Base-by-base conservation (phyloP, 148 eudicot genomes). In the Camellia granthamiana region DNA sequence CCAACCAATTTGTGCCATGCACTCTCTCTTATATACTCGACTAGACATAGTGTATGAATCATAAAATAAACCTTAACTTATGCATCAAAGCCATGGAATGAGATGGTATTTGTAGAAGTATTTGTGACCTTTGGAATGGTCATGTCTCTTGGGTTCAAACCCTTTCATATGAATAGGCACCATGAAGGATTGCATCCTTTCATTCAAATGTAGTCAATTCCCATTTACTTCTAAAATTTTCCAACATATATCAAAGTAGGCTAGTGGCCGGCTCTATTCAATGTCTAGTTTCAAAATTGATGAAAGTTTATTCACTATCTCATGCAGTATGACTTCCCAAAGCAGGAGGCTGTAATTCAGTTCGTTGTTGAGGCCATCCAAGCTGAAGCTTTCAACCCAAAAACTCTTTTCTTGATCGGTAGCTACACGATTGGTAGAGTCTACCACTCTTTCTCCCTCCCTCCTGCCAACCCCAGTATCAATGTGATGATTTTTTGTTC, bases 311-410 rank as follows among this genome's bases (percentile, higher is more conserved):
- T 74, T 74, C 60, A 54, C n/a, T 51, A 19, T 79, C 78, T 49
- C 72, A 86, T 88, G 94, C 91, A 95, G 99, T 93, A 90, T 77
- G 92, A 93, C 87, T 95, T 95, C 77, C 99, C 99, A 78, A 92
- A 90, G 86, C 99, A 95, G 83, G 99, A 95, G 68, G 91, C 87
- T 68, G 93, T 95, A 72, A 83, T 95, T 83, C 99, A 95, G 82
- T 95, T 92, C 79, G 94, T 95, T 65, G 89, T 95, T 75, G 99
- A 95, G 85, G 93, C 97, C 74, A 93, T 95, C 79, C 97, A 93
- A 88, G 99, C 99, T 78, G 99, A 95, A 88, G 85, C 94, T 64
- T 95, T 95, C 84, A 93, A 95, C 88, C 92, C 92, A 12, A 92
- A 84, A 85, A 93, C 98, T 46, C 87, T 95, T 77, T 95, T 95